Percentiles rank a stretch among this genome's conserved stretches.
These are phyloP conservation scores for Brassica cretica DNA, from an alignment of 345 rosid species.

Conservation along the genomic window DNA sequence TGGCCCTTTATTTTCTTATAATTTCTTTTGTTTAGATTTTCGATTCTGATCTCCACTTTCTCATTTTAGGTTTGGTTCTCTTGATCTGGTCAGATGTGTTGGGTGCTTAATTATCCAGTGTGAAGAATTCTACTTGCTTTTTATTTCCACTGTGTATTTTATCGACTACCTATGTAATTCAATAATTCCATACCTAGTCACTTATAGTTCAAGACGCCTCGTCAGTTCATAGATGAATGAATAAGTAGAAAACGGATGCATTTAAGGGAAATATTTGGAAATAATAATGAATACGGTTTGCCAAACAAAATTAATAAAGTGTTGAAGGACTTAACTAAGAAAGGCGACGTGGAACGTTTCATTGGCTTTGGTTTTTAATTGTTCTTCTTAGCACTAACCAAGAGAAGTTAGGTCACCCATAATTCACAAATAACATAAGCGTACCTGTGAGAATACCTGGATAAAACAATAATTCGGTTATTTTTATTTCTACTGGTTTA, in stretches of 20 bases:
- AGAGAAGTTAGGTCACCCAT: too few species aligned
- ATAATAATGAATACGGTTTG: constrained; percentile 54
- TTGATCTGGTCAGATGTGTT: constrained; percentile 30
- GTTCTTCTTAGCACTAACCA: too few species aligned
- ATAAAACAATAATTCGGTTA: too few species aligned
- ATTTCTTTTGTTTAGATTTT: constrained; percentile 9
- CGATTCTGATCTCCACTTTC: constrained; percentile 57
- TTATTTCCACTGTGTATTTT: background rate
- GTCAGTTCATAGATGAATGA: background rate
- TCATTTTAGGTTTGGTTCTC: constrained; percentile 34
- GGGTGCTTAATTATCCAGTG: constrained; percentile 19
- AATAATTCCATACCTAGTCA: too few species aligned
- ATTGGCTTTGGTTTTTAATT: too few species aligned
- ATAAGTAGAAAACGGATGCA: constrained; percentile 36
- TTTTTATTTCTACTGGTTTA: too few species aligned
- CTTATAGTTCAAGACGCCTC: background rate
- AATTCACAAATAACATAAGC: too few species aligned
- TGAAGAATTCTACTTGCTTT: background rate
- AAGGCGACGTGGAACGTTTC: too few species aligned
- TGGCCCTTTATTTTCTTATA: constrained; percentile 37
- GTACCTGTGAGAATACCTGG: too few species aligned
- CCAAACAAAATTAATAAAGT: too few species aligned
- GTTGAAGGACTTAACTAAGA: too few species aligned
- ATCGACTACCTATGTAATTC: too few species aligned
- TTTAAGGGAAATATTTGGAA: constrained; percentile 35